Evolutionary conservation across 2,329 filamentous ascomycete genomes (phyloP).

Genomic region (Exophiala sideris): DNA sequence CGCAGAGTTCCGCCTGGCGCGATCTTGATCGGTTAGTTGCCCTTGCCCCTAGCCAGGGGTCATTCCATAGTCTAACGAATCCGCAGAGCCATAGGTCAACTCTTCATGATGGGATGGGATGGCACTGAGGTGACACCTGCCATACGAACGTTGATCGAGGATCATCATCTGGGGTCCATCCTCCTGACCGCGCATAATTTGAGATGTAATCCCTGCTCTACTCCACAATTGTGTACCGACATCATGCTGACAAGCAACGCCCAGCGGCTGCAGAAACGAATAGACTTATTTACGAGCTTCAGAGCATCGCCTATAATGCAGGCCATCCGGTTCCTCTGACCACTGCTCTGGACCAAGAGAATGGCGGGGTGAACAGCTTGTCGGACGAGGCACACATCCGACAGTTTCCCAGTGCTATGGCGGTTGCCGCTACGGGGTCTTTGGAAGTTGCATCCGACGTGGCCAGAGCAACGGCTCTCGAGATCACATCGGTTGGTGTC

Average conservation of each 20-base stretch:
- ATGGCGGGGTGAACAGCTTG: slow-evolving; percentile 92
- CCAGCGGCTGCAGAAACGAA: slow-evolving; percentile 87
- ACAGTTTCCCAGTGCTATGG: slow-evolving; percentile 96
- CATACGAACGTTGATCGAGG: slow-evolving; percentile 59
- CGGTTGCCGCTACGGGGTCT: slow-evolving; percentile 84
- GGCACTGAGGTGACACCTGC: slow-evolving; percentile 60
- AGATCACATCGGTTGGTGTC: slow-evolving; percentile 85
- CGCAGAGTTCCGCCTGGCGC: neutral
- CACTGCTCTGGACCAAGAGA: slow-evolving; percentile 92
- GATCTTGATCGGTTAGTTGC: neutral
- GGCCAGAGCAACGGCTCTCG: slow-evolving; percentile 86
- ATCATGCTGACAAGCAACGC: slow-evolving; percentile 10
- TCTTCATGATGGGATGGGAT: slow-evolving; percentile 66
- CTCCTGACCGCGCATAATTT: slow-evolving; percentile 62
- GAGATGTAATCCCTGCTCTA: slow-evolving; percentile 48
- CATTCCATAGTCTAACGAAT: neutral
- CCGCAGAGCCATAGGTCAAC: slow-evolving; percentile 44
- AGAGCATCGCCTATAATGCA: slow-evolving; percentile 83
- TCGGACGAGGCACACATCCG: slow-evolving; percentile 93
- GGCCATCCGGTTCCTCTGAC: slow-evolving; percentile 83
- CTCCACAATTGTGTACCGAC: neutral
- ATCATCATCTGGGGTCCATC: slow-evolving; percentile 79
- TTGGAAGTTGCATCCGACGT: slow-evolving; percentile 81
- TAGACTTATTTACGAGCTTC: slow-evolving; percentile 79
- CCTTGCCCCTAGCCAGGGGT: neutral